Evolutionary conservation across 2,329 filamentous ascomycete species (phyloP).

Genomic region (Pseudogymnoascus sp.): DNA sequence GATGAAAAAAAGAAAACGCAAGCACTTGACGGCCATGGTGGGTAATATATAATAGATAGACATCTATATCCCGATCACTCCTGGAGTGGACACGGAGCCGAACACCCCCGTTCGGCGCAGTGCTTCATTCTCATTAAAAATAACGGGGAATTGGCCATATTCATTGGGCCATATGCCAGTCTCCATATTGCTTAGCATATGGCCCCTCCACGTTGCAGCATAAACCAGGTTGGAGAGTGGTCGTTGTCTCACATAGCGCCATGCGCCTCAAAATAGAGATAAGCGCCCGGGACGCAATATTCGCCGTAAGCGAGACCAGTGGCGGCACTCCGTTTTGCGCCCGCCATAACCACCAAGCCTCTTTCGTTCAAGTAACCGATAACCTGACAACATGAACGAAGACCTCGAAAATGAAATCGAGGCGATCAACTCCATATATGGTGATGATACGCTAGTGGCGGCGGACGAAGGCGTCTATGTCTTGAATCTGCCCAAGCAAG

Average conservation of each 20-base stretch:
- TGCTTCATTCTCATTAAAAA: not conserved
- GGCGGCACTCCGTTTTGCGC: not conserved
- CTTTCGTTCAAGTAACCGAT: not conserved
- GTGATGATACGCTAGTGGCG: conserved; percentile 51
- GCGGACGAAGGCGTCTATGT: conserved; percentile 43
- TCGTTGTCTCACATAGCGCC: not conserved
- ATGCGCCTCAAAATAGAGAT: conserved; percentile 6
- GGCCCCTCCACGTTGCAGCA: not conserved
- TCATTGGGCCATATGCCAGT: conserved; percentile 1
- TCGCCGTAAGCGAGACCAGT: conserved; percentile 6
- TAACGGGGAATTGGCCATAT: not conserved
- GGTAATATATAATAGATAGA: not conserved
- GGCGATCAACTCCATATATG: conserved; percentile 80
- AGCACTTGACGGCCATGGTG: not conserved
- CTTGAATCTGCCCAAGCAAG: conserved; percentile 56
- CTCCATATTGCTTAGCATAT: conserved; percentile 7
- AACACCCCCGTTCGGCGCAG: not conserved
- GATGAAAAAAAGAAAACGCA: not conserved
- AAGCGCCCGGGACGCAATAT: not conserved
- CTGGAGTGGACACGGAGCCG: not conserved
- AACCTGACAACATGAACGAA: conserved; percentile 23
- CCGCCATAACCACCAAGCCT: not conserved
- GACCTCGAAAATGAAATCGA: conserved; percentile 64
- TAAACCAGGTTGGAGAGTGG: not conserved
- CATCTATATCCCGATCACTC: not conserved